Conservation (phyloP, 805 yeast species). For the Monosporozyma solicola region DNA sequence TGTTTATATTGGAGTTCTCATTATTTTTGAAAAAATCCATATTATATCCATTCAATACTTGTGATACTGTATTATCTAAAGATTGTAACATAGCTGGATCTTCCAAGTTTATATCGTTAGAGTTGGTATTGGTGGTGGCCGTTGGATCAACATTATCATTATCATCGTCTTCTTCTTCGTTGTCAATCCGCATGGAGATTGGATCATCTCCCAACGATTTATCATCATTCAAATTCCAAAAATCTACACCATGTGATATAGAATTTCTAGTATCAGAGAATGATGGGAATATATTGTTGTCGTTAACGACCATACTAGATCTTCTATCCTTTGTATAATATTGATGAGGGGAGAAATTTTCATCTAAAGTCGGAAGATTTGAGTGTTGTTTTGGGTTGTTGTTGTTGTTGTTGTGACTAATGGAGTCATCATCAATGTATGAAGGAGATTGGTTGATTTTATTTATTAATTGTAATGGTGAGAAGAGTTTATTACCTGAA, state of each 20-base stretch:
- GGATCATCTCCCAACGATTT: conserved; percentile 1
- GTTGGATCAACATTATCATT: conserved; percentile 1
- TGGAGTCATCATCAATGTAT: neutral
- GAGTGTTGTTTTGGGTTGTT: neutral
- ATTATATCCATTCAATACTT: conserved; percentile 21
- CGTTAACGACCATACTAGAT: conserved; percentile 11
- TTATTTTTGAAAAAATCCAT: conserved; percentile 12
- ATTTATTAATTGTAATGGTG: conserved; percentile 1
- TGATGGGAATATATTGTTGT: conserved; percentile 8
- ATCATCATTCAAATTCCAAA: conserved; percentile 20
- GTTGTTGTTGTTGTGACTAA: neutral
- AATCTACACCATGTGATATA: conserved; percentile 23
- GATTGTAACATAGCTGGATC: neutral
- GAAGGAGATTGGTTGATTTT: neutral
- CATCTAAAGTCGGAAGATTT: neutral
- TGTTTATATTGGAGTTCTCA: neutral
- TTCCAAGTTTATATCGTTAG: neutral
- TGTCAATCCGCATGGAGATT: neutral
- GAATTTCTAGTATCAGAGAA: conserved; percentile 18
- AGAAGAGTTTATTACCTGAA: neutral
- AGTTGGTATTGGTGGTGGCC: neutral
- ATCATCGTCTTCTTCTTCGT: neutral
- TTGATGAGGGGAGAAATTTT: neutral
- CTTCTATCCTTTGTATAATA: conserved; percentile 1
- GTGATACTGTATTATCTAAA: conserved; percentile 18